These are phyloP conservation scores for Pseudocercospora fuligena DNA, from an alignment of 2,329 filamentous ascomycete genomes.

Conservation along the genomic window DNA sequence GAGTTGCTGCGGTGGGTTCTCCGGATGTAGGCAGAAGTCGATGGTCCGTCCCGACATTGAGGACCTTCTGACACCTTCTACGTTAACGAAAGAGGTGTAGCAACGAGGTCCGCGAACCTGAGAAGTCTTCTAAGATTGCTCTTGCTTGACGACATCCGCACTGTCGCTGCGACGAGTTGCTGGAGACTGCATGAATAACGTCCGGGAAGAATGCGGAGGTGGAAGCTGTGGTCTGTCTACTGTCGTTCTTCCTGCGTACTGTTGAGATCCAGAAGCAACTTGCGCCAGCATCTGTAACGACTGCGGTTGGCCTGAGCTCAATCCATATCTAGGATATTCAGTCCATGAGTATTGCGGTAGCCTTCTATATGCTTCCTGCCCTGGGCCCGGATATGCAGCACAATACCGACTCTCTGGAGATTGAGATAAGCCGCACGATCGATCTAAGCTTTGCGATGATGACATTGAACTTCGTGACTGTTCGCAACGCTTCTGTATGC, in stretches of 20 bases:
- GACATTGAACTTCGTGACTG: not conserved
- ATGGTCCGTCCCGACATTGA: not conserved
- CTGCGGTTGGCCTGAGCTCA: conserved; percentile 13
- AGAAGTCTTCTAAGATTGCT: not conserved
- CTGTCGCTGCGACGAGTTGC: not conserved
- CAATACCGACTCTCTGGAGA: not conserved
- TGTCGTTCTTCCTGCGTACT: conserved; percentile 8
- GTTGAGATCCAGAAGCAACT: conserved; percentile 3
- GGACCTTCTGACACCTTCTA: too few species aligned
- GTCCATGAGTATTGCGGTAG: conserved; percentile 26
- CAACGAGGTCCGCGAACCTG: not conserved
- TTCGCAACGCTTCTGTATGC: not conserved
- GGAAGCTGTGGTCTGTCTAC: conserved; percentile 10
- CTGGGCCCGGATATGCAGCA: not conserved
- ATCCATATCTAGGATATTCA: conserved; percentile 25
- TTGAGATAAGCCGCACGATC: not conserved
- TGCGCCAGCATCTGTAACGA: conserved; percentile 17
- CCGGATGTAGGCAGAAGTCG: too few species aligned
- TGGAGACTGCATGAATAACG: not conserved
- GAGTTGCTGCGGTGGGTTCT: too few species aligned
- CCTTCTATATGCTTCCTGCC: conserved; percentile 1
- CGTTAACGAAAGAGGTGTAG: too few species aligned
- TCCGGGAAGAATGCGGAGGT: not conserved
- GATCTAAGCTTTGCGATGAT: not conserved
- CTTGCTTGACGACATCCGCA: not conserved